Evolutionary conservation across 371 early-diverging fungal species (phyloP).

Genomic region (Apophysomyces ossiformis): DNA sequence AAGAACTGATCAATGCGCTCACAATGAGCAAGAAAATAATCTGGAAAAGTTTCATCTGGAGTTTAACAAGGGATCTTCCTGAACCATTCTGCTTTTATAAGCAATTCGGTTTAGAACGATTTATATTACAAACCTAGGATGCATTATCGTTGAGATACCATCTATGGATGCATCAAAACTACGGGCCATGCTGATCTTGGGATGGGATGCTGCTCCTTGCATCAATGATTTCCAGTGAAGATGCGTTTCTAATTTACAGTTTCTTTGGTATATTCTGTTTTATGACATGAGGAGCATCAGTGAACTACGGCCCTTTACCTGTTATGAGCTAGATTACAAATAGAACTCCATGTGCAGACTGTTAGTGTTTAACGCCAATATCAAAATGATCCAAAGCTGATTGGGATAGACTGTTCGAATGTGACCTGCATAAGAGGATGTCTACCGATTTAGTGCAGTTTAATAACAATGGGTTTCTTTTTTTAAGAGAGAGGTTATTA

Average conservation of each 20-base stretch:
- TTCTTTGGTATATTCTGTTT: neutral
- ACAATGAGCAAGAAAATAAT: neutral
- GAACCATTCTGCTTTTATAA: neutral
- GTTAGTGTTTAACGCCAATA: neutral
- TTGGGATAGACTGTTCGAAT: neutral
- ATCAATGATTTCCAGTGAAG: neutral
- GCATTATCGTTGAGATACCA: no score
- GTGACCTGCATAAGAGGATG: neutral
- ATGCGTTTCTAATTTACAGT: neutral
- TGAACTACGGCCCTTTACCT: no score
- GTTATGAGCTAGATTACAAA: neutral
- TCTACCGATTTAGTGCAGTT: no score
- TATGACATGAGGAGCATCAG: neutral
- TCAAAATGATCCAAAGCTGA: neutral
- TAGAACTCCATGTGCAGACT: neutral
- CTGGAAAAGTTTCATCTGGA: neutral
- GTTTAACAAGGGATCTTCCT: neutral
- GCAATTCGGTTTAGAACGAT: neutral
- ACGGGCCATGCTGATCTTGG: no score
- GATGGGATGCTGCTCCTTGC: neutral
- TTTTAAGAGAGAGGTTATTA: no score
- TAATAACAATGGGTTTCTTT: no score
- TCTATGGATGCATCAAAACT: no score
- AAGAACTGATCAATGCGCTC: neutral
- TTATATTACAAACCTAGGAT: neutral